Conservation (phyloP, 169 alveolate genomes). For the Eimeria maxima region DNA sequence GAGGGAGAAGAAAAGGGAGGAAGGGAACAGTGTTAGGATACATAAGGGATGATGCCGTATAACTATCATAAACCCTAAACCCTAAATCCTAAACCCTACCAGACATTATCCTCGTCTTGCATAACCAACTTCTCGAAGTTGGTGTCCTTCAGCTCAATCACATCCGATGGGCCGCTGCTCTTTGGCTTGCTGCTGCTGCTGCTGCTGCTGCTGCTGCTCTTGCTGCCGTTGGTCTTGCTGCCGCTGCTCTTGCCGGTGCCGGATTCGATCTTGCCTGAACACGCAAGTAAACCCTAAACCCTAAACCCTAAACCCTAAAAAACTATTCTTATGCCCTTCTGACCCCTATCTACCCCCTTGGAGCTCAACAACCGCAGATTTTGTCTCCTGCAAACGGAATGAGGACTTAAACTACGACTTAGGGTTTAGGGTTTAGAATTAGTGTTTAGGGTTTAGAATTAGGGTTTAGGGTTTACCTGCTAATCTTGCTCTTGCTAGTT, state of each 20-base stretch:
- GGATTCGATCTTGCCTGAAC: background rate
- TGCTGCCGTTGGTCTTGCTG: too few species aligned
- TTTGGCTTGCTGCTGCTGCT: slow-evolving; percentile 56
- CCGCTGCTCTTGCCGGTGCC: slow-evolving; percentile 42
- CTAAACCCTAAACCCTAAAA: slow-evolving; percentile 32
- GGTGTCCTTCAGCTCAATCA: slow-evolving; percentile 84
- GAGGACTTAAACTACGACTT: background rate
- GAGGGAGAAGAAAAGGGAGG: too few species aligned
- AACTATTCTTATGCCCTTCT: background rate
- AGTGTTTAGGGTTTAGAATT: background rate
- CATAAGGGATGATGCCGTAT: too few species aligned
- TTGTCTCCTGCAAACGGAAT: background rate
- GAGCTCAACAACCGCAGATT: background rate
- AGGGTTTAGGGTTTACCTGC: slow-evolving; percentile 71
- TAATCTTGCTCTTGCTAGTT: slow-evolving; percentile 78
- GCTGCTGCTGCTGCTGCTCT: slow-evolving; percentile 47
- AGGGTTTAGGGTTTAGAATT: background rate
- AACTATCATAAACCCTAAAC: too few species aligned
- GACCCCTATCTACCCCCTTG: background rate
- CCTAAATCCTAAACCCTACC: slow-evolving; percentile 82
- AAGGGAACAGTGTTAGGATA: too few species aligned
- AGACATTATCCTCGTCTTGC: slow-evolving; percentile 85
- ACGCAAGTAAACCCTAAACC: slow-evolving; percentile 12
- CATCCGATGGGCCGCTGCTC: slow-evolving; percentile 71
- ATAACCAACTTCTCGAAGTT: slow-evolving; percentile 87